Evolutionary conservation across 225 moss, liverwort and hornwort species (phyloP).

Genomic region (Sphagnum tenellum): DNA sequence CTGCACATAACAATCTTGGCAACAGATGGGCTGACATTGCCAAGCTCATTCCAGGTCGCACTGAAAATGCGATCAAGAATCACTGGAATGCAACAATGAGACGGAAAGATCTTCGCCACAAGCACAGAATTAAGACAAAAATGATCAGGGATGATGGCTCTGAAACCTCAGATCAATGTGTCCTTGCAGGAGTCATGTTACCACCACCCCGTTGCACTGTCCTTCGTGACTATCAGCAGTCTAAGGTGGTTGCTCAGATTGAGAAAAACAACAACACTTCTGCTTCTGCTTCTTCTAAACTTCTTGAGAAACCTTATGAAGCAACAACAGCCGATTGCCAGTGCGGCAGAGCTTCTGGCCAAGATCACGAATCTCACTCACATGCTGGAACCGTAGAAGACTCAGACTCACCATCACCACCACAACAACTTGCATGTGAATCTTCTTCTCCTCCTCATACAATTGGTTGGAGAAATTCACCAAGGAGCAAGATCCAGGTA

Average conservation of each 20-base stretch:
- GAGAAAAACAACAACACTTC: conserved; percentile 39
- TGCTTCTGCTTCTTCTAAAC: neutral
- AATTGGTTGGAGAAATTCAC: too few relatives aligned
- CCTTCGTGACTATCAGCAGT: conserved; percentile 96
- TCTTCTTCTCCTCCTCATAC: too few relatives aligned
- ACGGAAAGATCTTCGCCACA: conserved; percentile 85
- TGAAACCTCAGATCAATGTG: conserved; percentile 36
- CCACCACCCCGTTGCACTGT: conserved; percentile 92
- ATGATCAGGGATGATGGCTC: too few relatives aligned
- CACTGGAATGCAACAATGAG: conserved; percentile 99
- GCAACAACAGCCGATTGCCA: conserved; percentile 16
- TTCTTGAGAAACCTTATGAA: too few relatives aligned
- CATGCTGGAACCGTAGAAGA: conserved; percentile 48
- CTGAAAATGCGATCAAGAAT: conserved; percentile 96
- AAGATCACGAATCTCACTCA: conserved; percentile 40
- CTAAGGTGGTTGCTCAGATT: conserved; percentile 69
- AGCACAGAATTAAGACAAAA: conserved; percentile 44
- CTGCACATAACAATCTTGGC: conserved; percentile 91
- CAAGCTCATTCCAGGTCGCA: conserved; percentile 92
- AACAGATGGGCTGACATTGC: conserved; percentile 99
- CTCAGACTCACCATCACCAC: conserved; percentile 61
- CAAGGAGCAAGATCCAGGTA: too few relatives aligned
- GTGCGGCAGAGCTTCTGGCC: conserved; percentile 27
- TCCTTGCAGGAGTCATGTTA: conserved; percentile 68
- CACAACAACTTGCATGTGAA: conserved; percentile 4